Evolutionary conservation across 2,329 filamentous ascomycete genomes (phyloP).

Genomic region (Penicillium aurantiogriseum): DNA sequence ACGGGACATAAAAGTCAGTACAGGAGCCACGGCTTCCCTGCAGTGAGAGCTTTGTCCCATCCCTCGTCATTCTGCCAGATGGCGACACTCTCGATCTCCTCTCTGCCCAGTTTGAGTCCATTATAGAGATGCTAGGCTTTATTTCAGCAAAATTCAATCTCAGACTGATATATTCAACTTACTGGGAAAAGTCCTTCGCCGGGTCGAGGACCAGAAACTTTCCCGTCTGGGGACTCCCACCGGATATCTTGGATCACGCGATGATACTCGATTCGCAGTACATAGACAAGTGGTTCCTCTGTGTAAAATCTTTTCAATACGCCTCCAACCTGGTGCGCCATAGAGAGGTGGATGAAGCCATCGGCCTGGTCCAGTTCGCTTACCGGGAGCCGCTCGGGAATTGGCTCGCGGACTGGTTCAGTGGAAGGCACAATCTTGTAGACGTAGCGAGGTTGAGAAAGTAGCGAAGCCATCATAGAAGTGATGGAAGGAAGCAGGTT

Average conservation of each 20-base stretch:
- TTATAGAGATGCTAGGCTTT: conserved; percentile 39
- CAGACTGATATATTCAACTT: conserved; percentile 13
- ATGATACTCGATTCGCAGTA: conserved; percentile 38
- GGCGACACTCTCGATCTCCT: conserved; percentile 39
- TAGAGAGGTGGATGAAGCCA: conserved; percentile 42
- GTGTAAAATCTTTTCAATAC: conserved; percentile 41
- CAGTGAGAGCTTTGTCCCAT: conserved; percentile 37
- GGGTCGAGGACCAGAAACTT: conserved; percentile 37
- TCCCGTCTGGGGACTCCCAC: conserved; percentile 41
- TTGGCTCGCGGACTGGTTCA: conserved; percentile 34
- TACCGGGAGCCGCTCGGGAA: conserved; percentile 37
- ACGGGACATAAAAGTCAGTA: conserved; percentile 21
- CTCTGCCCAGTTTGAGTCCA: conserved; percentile 36
- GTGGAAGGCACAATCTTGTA: conserved; percentile 43
- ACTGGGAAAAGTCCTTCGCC: conserved; percentile 43
- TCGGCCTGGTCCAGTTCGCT: conserved; percentile 38
- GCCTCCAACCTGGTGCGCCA: conserved; percentile 38
- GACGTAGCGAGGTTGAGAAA: conserved; percentile 31
- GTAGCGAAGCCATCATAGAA: conserved; percentile 14
- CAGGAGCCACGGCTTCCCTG: conserved; percentile 38
- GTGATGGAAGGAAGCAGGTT: neutral
- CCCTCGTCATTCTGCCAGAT: conserved; percentile 39
- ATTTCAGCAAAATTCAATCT: neutral
- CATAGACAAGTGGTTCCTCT: conserved; percentile 38
- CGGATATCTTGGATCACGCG: conserved; percentile 30